Evolutionary conservation across 257 asterid species (phyloP).

Genomic region (Ocimum tenuiflorum): DNA sequence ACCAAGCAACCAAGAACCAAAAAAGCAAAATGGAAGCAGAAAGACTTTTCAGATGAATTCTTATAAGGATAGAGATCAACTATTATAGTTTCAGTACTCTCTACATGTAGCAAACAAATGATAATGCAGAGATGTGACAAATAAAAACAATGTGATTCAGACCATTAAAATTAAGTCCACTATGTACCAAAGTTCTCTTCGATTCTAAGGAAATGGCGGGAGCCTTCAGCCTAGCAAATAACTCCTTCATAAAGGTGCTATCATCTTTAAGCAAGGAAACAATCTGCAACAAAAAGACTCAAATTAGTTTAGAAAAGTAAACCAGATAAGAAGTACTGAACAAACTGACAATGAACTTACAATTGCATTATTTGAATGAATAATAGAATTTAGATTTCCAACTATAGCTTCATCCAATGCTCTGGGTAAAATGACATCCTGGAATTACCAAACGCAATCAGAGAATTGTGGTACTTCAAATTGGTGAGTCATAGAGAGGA

Average conservation of each 20-base stretch:
- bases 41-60: not conserved
- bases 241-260: conserved; percentile 66
- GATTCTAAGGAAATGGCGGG: conserved; percentile 56
- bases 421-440: conserved; percentile 88
- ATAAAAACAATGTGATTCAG: not conserved
- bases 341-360: conserved; percentile 43
- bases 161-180: not conserved
- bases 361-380: conserved; percentile 75
- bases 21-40: not conserved
- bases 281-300: conserved; percentile 43
- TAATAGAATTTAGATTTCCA: conserved; percentile 66
- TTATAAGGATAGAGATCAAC: conserved; percentile 1
- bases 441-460: conserved; percentile 27
- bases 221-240: conserved; percentile 75
- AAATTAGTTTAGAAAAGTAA: conserved; percentile 18
- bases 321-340: conserved; percentile 5
- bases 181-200: conserved; percentile 62
- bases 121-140: conserved; percentile 6
- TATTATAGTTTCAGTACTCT: not conserved
- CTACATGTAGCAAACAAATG: not conserved
- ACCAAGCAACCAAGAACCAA: not conserved
- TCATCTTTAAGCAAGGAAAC: conserved; percentile 86
- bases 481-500: not conserved
- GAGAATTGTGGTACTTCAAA: conserved; percentile 14
- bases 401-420: conserved; percentile 61